These are phyloP conservation scores for Tolypocladium sp. DNA, from an alignment of 2,329 filamentous ascomycete genomes.

Conservation along the genomic window DNA sequence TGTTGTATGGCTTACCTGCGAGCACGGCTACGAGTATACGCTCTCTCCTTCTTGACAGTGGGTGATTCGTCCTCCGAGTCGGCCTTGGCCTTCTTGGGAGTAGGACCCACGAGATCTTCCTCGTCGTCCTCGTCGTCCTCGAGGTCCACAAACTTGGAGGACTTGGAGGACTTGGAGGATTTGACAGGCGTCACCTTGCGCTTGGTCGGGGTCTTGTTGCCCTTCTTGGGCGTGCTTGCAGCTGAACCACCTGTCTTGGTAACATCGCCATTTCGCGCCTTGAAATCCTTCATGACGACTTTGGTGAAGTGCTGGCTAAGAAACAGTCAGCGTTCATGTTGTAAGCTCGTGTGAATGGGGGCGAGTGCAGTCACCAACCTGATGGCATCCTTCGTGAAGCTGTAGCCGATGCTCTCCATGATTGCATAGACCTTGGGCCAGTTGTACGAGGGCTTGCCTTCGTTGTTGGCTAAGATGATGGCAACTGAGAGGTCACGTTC, in stretches of 20 bases:
- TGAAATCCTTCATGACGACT: slow-evolving; percentile 25
- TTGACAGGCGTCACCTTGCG: slow-evolving; percentile 5
- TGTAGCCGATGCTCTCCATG: slow-evolving; percentile 23
- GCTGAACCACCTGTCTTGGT: slow-evolving; percentile 1
- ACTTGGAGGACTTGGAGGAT: background rate
- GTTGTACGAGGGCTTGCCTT: slow-evolving; percentile 18
- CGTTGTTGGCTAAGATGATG: slow-evolving; percentile 18
- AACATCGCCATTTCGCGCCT: slow-evolving; percentile 13
- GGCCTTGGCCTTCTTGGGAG: slow-evolving; percentile 21
- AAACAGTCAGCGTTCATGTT: too few relatives aligned
- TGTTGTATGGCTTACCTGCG: slow-evolving; percentile 8
- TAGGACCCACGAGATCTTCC: slow-evolving; percentile 1
- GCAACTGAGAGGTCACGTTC: slow-evolving; percentile 29
- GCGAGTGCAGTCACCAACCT: slow-evolving; percentile 16
- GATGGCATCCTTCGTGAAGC: slow-evolving; percentile 28
- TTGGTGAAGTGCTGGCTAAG: slow-evolving; percentile 31
- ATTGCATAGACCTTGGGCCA: slow-evolving; percentile 21
- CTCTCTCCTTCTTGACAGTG: slow-evolving; percentile 10
- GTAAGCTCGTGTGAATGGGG: background rate
- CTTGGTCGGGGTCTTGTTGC: slow-evolving; percentile 1
- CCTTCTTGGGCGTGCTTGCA: slow-evolving; percentile 11
- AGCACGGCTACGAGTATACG: background rate
- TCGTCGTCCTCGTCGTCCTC: slow-evolving; percentile 9
- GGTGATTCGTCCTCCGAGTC: slow-evolving; percentile 8
- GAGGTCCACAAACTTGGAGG: background rate